Evolutionary conservation across 768 basidiomycete genomes (phyloP).

Genomic region (Russula sp.): DNA sequence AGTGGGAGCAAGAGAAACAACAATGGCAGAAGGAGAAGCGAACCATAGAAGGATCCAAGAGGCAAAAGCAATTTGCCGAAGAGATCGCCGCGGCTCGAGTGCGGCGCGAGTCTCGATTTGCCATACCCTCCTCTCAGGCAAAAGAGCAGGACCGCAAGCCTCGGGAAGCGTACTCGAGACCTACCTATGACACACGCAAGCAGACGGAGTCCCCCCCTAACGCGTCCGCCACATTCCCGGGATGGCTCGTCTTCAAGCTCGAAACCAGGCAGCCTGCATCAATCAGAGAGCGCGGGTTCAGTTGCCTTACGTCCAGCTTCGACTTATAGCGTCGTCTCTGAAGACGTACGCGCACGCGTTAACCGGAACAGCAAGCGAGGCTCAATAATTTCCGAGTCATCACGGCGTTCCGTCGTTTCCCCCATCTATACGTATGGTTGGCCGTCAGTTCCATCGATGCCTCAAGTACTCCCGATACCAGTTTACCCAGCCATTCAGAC

Average conservation of each 20-base stretch:
- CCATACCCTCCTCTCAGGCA: conserved; percentile 7
- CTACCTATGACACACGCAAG: conserved; percentile 27
- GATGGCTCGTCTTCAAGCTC: conserved; percentile 24
- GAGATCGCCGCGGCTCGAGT: conserved; percentile 28
- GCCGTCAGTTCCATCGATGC: conserved; percentile 17
- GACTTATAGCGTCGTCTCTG: conserved; percentile 19
- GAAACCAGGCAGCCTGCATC: conserved; percentile 14
- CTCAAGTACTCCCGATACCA: conserved; percentile 24
- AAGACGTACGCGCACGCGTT: conserved; percentile 21
- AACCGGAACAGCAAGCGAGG: conserved; percentile 18
- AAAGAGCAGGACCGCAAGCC: conserved; percentile 22
- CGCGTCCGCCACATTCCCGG: neutral
- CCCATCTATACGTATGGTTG: conserved; percentile 23
- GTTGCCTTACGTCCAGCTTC: conserved; percentile 18
- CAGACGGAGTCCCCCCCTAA: conserved; percentile 5
- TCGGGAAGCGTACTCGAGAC: conserved; percentile 27
- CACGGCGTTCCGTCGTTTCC: conserved; percentile 15
- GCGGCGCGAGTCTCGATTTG: conserved; percentile 19
- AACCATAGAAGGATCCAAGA: conserved; percentile 46
- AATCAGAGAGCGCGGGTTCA: conserved; percentile 19
- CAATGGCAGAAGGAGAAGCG: conserved; percentile 46
- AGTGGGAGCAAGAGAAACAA: conserved; percentile 44
- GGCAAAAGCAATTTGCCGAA: conserved; percentile 26
- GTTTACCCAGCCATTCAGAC: conserved; percentile 20
- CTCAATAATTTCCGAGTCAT: conserved; percentile 25